Evolutionary conservation across 371 early-diverging fungal species (phyloP), one percentile per base, ranked within the genome.

Genomic region (Mucor piriformis): DNA sequence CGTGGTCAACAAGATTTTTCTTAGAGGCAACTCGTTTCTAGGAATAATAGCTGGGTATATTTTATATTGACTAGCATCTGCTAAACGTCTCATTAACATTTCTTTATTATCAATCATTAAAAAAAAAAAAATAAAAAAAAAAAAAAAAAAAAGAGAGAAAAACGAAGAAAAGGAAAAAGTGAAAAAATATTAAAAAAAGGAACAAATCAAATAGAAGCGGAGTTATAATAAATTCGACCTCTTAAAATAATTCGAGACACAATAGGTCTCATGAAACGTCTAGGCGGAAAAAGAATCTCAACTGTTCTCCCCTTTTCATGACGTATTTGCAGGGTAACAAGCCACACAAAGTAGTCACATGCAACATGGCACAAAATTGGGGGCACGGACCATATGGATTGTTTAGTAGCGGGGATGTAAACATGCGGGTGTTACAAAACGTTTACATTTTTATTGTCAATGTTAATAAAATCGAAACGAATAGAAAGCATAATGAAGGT

Each of bases 21-120:
- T 59, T 57, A 68, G 46, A 37, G 69, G 61, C 18, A 64, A 37
- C 38, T 68, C 69, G 27, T 59, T 64, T 68, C 57, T 59, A 46
- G 64, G 57, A 56, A 59, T 52, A 52, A 60, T 55, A 11, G 57
- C 34, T 25, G 69, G 64, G 48, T 68, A 68, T 52, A 68, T 64
- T 25, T 68, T 68, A 40, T 47, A 60, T 49, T 68, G 69, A 54
- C 69, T 68, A 21, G 69, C 69, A 53, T 63, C 64, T 18, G 61
- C 64, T 23, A 68, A 50, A 24, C 69, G 35, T 61, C 57, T 68
- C 68, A 67, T 63, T 38, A 67, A 54, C n/a, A 40, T n/a, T 35
- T 63, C 68, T 63, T 62, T 63, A 46, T 50, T 60, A 23, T 24
- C 13, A 24, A 35, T n/a, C 13, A 15, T 32, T 3, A 11, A 8